phyloP scores from a whole-genome alignment of 2,329 filamentous ascomycete species.

The Ophiocordyceps sinensis region DNA sequence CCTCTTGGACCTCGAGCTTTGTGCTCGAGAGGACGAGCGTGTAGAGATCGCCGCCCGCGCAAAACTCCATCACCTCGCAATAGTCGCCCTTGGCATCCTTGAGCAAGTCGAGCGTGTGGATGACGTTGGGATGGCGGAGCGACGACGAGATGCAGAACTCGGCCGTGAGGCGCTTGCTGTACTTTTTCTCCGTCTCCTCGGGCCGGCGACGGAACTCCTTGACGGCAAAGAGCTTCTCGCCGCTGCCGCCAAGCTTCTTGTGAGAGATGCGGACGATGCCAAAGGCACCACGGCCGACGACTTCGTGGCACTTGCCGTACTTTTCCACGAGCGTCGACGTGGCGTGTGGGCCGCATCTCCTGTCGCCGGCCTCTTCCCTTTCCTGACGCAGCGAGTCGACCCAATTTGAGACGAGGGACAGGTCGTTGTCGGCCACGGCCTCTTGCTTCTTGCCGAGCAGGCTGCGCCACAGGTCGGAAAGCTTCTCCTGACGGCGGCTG shows the following conservation, averaged over 20 bases:
- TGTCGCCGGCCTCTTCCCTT: conserved; percentile 69
- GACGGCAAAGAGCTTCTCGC: conserved; percentile 88
- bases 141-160: conserved; percentile 99
- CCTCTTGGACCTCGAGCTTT: conserved; percentile 82
- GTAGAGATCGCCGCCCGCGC: conserved; percentile 89
- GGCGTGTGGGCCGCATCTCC: conserved; percentile 60
- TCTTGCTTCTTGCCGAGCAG: conserved; percentile 78
- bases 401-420: conserved; percentile 92
- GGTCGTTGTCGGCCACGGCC: conserved; percentile 55
- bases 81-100: conserved; percentile 95
- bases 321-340: conserved; percentile 73
- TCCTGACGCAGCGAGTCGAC: conserved; percentile 86
- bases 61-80: conserved; percentile 99
- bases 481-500: conserved; percentile 83
- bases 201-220: conserved; percentile 94
- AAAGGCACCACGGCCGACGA: conserved; percentile 91
- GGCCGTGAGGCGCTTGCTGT: conserved; percentile 90
- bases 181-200: conserved; percentile 91
- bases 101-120: conserved; percentile 88
- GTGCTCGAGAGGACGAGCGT: conserved; percentile 81
- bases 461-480: conserved; percentile 80
- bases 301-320: conserved; percentile 96
- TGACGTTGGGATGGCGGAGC: conserved; percentile 91
- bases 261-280: conserved; percentile 96
- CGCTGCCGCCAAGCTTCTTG: conserved; percentile 72